These are phyloP conservation scores for Cyathus striatus DNA, from an alignment of 768 basidiomycete genomes.

Conservation along the genomic window DNA sequence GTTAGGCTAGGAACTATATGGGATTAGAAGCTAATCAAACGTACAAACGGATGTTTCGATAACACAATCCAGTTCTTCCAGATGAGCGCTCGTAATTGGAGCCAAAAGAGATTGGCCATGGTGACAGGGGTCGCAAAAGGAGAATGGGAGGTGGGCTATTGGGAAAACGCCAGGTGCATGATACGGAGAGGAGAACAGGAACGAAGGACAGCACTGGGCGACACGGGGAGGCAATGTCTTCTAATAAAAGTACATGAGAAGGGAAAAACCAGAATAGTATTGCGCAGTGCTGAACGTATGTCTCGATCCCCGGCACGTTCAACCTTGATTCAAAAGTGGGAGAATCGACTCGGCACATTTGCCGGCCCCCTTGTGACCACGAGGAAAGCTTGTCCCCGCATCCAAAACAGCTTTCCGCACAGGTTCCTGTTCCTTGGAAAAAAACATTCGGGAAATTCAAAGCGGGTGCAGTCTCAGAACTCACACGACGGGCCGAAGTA, in stretches of 20 bases:
- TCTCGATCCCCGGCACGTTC: background rate
- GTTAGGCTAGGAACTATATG: background rate
- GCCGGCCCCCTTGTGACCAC: too few relatives aligned
- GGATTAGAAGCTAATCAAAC: constrained; percentile 16
- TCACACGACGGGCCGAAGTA: too few relatives aligned
- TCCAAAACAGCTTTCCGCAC: too few relatives aligned
- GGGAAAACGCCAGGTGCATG: constrained; percentile 1
- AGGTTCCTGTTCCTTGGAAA: too few relatives aligned
- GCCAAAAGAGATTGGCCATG: constrained; percentile 45
- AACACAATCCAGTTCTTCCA: constrained; percentile 77
- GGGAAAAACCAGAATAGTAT: background rate
- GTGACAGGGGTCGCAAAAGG: background rate
- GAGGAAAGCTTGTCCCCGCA: too few relatives aligned
- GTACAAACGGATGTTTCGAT: constrained; percentile 58
- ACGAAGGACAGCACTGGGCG: too few relatives aligned
- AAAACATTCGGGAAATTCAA: too few relatives aligned
- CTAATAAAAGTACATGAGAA: constrained; percentile 1
- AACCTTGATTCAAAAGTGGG: too few relatives aligned
- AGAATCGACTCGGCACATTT: too few relatives aligned
- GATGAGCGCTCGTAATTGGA: constrained; percentile 54
- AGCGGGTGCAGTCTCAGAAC: too few relatives aligned
- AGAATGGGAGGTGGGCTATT: constrained; percentile 1
- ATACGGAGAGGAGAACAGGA: background rate
- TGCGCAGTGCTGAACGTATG: too few relatives aligned
- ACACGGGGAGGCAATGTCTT: too few relatives aligned